These are phyloP conservation scores for Calonectria pseudoreteaudii DNA, from an alignment of 2,329 filamentous ascomycete species.

Conservation along the genomic window DNA sequence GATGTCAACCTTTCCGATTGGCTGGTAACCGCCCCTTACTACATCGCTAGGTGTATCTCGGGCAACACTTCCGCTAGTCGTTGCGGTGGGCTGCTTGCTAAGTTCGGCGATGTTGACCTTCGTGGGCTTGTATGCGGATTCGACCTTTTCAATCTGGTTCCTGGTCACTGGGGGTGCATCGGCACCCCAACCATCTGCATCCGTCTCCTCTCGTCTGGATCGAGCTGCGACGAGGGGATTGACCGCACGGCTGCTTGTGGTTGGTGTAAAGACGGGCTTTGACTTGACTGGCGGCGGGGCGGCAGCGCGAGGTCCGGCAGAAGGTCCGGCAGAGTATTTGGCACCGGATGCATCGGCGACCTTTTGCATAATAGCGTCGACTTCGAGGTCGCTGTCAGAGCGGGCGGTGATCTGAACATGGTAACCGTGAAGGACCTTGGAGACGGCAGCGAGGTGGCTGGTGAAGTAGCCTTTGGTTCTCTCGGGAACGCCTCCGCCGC, in stretches of 20 bases:
- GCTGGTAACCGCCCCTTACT: constrained; percentile 89
- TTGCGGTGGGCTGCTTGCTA: constrained; percentile 76
- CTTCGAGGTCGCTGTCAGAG: constrained; percentile 88
- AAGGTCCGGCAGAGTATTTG: constrained; percentile 84
- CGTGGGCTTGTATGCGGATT: constrained; percentile 92
- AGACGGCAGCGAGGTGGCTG: constrained; percentile 88
- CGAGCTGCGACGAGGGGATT: constrained; percentile 78
- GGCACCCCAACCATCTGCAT: constrained; percentile 92
- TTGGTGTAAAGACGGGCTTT: constrained; percentile 93
- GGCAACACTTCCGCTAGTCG: constrained; percentile 67
- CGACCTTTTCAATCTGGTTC: constrained; percentile 90
- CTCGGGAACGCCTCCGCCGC: constrained; percentile 97
- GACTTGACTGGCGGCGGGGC: constrained; percentile 79
- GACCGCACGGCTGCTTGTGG: constrained; percentile 60
- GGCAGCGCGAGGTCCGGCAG: constrained; percentile 63
- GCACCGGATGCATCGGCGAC: constrained; percentile 94
- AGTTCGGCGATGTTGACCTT: constrained; percentile 94
- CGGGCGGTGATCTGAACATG: constrained; percentile 98
- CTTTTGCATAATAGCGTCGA: constrained; percentile 90
- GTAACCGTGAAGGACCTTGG: constrained; percentile 94
- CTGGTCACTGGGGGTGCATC: constrained; percentile 94
- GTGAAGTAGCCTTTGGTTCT: constrained; percentile 98
- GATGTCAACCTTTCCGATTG: constrained; percentile 97
- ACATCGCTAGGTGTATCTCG: constrained; percentile 68
- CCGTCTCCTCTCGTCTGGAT: constrained; percentile 71